A percentile compares a stretch with the other conserved stretches of the same genome.
Conservation (phyloP, 2,329 filamentous ascomycete genomes). For the Colletotrichum acutatum region DNA sequence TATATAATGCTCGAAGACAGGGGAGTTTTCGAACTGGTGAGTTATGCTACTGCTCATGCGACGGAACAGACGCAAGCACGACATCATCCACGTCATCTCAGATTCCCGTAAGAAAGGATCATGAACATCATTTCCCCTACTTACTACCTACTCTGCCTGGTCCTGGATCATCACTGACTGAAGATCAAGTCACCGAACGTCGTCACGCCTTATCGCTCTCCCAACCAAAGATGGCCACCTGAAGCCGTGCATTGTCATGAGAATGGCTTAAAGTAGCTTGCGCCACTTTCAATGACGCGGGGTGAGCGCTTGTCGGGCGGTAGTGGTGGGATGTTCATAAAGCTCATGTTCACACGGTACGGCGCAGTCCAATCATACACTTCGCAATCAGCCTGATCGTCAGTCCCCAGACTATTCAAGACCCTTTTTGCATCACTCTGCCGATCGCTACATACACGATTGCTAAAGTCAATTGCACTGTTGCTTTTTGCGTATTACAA, state of each 20-base stretch:
- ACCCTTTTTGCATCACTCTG: slow-evolving; percentile 33
- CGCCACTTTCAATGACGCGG: slow-evolving; percentile 17
- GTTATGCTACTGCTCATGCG: too few species aligned
- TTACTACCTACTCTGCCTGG: not conserved
- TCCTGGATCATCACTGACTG: not conserved
- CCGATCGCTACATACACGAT: not conserved
- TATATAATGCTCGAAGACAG: too few species aligned
- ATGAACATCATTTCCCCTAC: too few species aligned
- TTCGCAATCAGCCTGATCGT: slow-evolving; percentile 9
- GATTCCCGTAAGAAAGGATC: too few species aligned
- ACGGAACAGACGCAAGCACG: too few species aligned
- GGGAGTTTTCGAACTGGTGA: too few species aligned
- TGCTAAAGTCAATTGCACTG: too few species aligned
- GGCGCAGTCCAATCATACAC: slow-evolving; percentile 24
- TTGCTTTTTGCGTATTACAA: not conserved
- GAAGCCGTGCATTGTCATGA: too few species aligned
- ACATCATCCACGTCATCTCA: too few species aligned
- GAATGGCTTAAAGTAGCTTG: not conserved
- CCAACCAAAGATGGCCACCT: not conserved
- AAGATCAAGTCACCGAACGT: slow-evolving; percentile 5
- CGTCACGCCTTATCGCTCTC: not conserved
- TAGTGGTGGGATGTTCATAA: slow-evolving; percentile 8
- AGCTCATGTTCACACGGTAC: not conserved
- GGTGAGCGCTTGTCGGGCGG: not conserved
- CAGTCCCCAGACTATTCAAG: not conserved